Evolutionary conservation across 2,329 filamentous ascomycete species (phyloP), one percentile per base, ranked within the genome.

Genomic region (Drechmeria coniospora): DNA sequence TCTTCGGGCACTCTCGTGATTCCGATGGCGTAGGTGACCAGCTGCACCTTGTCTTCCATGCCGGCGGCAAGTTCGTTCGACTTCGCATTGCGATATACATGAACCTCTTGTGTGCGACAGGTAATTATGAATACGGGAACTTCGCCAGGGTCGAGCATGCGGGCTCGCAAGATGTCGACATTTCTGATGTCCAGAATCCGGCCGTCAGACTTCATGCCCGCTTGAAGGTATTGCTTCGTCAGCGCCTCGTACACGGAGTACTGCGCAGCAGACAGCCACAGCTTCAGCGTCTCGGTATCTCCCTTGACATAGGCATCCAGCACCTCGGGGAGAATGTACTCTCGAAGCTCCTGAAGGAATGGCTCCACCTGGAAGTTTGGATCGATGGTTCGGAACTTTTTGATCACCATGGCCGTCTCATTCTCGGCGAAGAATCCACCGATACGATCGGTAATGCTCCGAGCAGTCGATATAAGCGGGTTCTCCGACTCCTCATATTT

Each of bases 391-490:
- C 87, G 77, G 65, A 98, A 92, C 54, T 87, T 92, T 63, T 94
- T 95, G 61, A 95, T 92, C 20, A 98, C 90, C 68, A 78, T 79
- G 17, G 90, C 90, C 0, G 84, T 94, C 61, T 98, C 90, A 53
- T 95, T 98, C 55, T 98, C 90, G 36, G 90, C 90, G 41, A 98
- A 98, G 61, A 94, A 98, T 16, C 90, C 84, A 25, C 80, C 83
- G 21, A 98, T 74, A 32, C 79, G 74, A 53, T 98, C 90, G 18
- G 86, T 87, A 42, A 98, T 93, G 51, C 82, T 84, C 48, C 90
- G 79, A 2, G 86, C 90, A 0, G 87, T 95, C 25, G 76, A 80
- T 37, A 98, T 82, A 23, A 98, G 65, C 6, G 90, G 87, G 53
- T 98, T 98, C 49, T 98, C 90, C 8, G 90, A 95, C 57, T 98